phyloP scores from a whole-genome alignment of 139 green algal species.

The Edaphochlamys debaryana region DNA sequence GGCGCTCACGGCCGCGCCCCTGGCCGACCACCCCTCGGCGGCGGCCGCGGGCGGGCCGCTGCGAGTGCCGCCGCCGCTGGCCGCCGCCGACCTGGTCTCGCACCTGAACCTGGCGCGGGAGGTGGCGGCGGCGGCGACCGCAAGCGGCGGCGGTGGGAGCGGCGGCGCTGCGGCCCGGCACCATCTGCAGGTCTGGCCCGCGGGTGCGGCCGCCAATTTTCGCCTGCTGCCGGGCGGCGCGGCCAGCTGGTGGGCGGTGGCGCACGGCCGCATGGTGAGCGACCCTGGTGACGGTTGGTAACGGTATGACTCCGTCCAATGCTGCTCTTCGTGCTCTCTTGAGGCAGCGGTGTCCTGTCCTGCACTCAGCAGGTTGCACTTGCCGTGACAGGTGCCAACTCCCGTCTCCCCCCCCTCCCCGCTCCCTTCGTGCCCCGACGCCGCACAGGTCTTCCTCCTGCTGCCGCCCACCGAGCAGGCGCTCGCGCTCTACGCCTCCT shows the following conservation, averaged over 20 bases:
- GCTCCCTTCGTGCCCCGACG: not conserved
- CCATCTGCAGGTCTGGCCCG: slow-evolving; percentile 41
- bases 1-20: slow-evolving; percentile 25
- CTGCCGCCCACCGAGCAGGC: slow-evolving; percentile 33
- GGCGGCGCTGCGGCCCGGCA: slow-evolving; percentile 29
- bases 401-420: not conserved
- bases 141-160: not conserved
- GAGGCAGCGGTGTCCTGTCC: too few species aligned
- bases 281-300: not conserved
- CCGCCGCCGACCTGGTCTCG: slow-evolving; percentile 10
- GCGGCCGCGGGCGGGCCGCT: slow-evolving; percentile 2
- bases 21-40: not conserved
- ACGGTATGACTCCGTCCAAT: too few species aligned
- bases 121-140: slow-evolving; percentile 22
- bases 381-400: too few species aligned
- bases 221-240: slow-evolving; percentile 26
- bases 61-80: slow-evolving; percentile 27
- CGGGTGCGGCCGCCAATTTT: slow-evolving; percentile 40
- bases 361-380: too few species aligned
- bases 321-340: too few species aligned
- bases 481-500: slow-evolving; percentile 39
- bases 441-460: slow-evolving; percentile 44
- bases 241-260: slow-evolving; percentile 43
- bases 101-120: slow-evolving; percentile 10
- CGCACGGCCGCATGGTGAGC: slow-evolving; percentile 44